phyloP scores from a whole-genome alignment of 2,329 filamentous ascomycete species.

The Alternaria sp. region DNA sequence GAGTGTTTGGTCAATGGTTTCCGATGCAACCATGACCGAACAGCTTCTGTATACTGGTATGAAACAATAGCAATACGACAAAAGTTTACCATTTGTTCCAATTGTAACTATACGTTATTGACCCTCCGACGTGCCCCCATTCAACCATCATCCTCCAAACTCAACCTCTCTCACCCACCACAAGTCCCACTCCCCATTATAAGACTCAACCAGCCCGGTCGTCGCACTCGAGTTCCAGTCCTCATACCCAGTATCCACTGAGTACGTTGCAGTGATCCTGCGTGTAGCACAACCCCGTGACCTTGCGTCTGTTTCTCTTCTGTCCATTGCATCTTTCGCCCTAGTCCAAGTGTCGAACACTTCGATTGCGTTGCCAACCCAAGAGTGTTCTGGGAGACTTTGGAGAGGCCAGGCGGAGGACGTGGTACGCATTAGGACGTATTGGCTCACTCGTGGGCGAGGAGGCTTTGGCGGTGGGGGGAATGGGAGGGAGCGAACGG shows the following conservation, averaged over 20 bases:
- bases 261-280: not conserved
- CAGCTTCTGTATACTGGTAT: not conserved
- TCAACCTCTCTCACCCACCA: not conserved
- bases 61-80: not conserved
- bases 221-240: not conserved
- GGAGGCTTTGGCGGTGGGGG: not conserved
- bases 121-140: not conserved
- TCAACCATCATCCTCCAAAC: not conserved
- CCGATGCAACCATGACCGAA: constrained; percentile 23
- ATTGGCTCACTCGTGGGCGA: not conserved
- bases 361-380: not conserved
- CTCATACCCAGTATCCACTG: not conserved
- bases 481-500: not conserved
- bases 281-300: not conserved
- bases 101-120: not conserved
- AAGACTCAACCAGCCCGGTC: not conserved
- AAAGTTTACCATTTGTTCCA: not conserved
- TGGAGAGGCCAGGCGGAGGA: constrained; percentile 1
- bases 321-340: not conserved
- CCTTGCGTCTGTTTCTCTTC: not conserved
- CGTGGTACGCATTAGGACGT: not conserved
- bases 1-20: constrained; percentile 42
- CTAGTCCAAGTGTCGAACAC: not conserved
- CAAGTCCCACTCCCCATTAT: not conserved
- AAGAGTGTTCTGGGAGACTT: not conserved